phyloP scores from a whole-genome alignment of 768 basidiomycete species.

The Lactifluus pinguis region DNA sequence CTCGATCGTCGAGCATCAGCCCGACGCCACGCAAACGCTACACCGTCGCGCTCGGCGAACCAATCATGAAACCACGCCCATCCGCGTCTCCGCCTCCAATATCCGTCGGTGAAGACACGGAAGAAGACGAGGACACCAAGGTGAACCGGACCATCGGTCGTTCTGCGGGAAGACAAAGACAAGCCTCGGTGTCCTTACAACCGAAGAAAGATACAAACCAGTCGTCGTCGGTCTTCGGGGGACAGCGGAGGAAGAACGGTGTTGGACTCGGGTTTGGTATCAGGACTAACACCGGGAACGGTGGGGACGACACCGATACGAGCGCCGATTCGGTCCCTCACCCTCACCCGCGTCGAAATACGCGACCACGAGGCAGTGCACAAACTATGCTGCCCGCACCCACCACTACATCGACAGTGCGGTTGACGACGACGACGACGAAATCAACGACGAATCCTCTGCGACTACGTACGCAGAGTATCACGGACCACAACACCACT shows the following conservation, averaged over 20 bases:
- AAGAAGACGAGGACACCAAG: constrained; percentile 26
- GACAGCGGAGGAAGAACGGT: constrained; percentile 17
- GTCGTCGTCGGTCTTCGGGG: constrained; percentile 24
- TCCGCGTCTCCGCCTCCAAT: constrained; percentile 20
- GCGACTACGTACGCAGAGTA: constrained; percentile 12
- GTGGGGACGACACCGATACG: constrained; percentile 9
- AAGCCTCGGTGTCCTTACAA: background rate
- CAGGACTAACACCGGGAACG: too few relatives aligned
- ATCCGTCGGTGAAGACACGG: constrained; percentile 19
- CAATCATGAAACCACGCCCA: constrained; percentile 36
- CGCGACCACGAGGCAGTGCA: background rate
- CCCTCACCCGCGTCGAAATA: background rate
- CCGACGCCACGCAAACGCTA: constrained; percentile 69
- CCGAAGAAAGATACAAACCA: constrained; percentile 18
- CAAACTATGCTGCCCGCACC: background rate
- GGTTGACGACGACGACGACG: background rate
- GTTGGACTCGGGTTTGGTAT: constrained; percentile 16
- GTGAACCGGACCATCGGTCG: constrained; percentile 42
- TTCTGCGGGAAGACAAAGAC: constrained; percentile 45
- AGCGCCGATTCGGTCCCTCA: background rate
- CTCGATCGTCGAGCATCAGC: constrained; percentile 50
- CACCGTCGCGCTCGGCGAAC: constrained; percentile 75
- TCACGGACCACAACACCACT: background rate
- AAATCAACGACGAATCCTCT: constrained; percentile 18
- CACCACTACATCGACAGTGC: background rate